Evolutionary conservation across 1,284 basidiomycete genomes (phyloP), one percentile per base, ranked within the genome.

Genomic region (Puccinia hordei): DNA sequence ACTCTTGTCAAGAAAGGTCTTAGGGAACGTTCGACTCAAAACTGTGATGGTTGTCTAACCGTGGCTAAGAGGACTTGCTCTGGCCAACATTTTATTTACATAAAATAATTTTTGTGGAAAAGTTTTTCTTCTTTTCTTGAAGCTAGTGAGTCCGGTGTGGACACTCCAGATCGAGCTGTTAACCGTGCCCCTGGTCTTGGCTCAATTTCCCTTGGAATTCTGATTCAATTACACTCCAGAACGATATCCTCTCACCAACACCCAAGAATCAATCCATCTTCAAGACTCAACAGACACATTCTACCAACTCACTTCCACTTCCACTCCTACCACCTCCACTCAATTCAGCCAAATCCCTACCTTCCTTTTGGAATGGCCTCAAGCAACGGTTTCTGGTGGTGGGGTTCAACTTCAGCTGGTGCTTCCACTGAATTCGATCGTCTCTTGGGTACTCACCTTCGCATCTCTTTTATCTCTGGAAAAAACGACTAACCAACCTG

Each of bases 351-450:
- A 12, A 30, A 12, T 19, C 57, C 57, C 8, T 15, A 9, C 2
- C 24, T 27, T 10, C 27, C 22, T 22, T 59, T 38, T 27, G 46
- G 61, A 30, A 35, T 78, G 61, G 17, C 65, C 10, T 78, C 75
- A 46, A 79, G 71, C 38, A 66, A 59, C 35, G 53, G 53, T 30
- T 79, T 66, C 17, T 77, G 74, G 74, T 77, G 74, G 74, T 79
- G 77, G 77, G 27, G 68, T 13, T 79, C 66, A 10, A 44, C 30
- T 24, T 30, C 53, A 19, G 46, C 51, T 35, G 77, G 63, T 72
- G 51, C 77, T 63, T 33, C 57, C 10, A 24, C 77, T 72, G 77
- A 79, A 41, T 79, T 79, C 44, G 77, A 79, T 59, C 77, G 77
- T 51, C 51, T 79, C 41, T 44, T 79, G 27, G 77, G 77, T 79